Conservation (phyloP, 2,329 filamentous ascomycete species). For the Geosmithia morbida region DNA sequence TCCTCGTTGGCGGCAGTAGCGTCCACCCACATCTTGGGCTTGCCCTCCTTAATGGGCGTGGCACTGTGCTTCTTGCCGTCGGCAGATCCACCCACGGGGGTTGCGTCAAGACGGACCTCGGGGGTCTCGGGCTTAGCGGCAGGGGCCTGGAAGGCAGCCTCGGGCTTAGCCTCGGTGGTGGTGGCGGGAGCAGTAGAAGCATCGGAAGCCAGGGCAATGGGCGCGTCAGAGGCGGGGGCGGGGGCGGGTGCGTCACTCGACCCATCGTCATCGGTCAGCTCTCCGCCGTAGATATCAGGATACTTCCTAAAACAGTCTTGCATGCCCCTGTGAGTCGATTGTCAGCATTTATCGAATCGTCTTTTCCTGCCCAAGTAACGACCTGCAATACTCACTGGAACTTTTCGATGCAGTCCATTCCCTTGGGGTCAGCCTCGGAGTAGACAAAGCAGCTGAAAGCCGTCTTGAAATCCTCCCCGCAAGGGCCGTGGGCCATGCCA, state of each 20-base stretch:
- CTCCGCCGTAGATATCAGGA: constrained; percentile 83
- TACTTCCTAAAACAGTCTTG: constrained; percentile 91
- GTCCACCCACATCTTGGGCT: constrained; percentile 11
- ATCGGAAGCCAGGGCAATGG: constrained; percentile 8
- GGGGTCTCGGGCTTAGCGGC: constrained; percentile 1
- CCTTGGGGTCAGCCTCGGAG: constrained; percentile 88
- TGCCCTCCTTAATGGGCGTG: not conserved
- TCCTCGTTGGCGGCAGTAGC: constrained; percentile 13
- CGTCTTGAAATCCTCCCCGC: constrained; percentile 85
- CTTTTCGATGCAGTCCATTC: constrained; percentile 93
- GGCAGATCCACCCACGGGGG: not conserved
- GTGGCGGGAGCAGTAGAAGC: not conserved
- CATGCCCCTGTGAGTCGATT: constrained; percentile 55
- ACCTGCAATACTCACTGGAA: constrained; percentile 58
- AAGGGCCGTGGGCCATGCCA: constrained; percentile 93
- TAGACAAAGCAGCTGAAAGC: constrained; percentile 99
- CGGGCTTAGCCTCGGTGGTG: too few species aligned
- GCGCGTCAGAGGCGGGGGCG: constrained; percentile 7
- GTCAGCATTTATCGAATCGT: not conserved
- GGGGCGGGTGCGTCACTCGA: constrained; percentile 8
- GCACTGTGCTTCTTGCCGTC: constrained; percentile 1
- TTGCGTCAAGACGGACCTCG: not conserved
- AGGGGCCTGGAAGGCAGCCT: constrained; percentile 1
- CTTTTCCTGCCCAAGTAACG: not conserved
- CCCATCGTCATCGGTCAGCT: constrained; percentile 63